Evolutionary conservation across 2,329 filamentous ascomycete species (phyloP).

Genomic region (Thermothelomyces thermophilus): DNA sequence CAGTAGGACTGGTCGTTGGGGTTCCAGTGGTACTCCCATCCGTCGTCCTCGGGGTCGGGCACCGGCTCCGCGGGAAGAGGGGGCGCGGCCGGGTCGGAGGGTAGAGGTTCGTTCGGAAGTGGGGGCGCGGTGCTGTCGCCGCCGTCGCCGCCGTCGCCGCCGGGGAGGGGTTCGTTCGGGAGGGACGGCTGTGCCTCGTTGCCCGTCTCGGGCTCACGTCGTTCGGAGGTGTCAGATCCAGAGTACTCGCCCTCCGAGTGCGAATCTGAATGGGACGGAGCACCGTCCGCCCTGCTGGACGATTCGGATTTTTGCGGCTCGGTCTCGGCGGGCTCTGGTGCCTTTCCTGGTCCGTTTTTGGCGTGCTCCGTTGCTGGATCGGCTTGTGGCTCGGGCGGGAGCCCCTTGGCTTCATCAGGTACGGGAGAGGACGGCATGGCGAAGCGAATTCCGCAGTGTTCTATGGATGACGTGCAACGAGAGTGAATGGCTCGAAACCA

Average conservation of each 20-base stretch:
- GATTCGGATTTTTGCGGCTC: not conserved
- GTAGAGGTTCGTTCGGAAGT: constrained; percentile 23
- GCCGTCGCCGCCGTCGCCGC: not conserved
- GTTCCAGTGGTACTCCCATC: constrained; percentile 81
- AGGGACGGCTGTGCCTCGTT: constrained; percentile 7
- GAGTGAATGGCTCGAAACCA: not conserved
- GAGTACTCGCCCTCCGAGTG: constrained; percentile 15
- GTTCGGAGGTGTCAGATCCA: constrained; percentile 1
- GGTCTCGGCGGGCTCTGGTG: not conserved
- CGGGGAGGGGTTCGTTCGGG: constrained; percentile 11
- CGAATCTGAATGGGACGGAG: constrained; percentile 1
- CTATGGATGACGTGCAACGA: not conserved
- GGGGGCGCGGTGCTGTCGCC: constrained; percentile 13
- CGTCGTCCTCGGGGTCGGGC: constrained; percentile 54
- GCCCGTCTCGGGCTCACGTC: not conserved
- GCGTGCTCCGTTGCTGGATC: not conserved
- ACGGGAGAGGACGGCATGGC: constrained; percentile 5
- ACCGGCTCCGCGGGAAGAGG: constrained; percentile 39
- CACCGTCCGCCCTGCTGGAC: not conserved
- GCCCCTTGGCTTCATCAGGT: constrained; percentile 2
- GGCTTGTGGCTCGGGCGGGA: not conserved
- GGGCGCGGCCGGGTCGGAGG: constrained; percentile 25
- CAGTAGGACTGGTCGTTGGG: constrained; percentile 62
- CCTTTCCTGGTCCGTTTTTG: not conserved
- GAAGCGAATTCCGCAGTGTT: not conserved